Conservation (phyloP, 202 grass and related monocot species). For the Carex arenaria region DNA sequence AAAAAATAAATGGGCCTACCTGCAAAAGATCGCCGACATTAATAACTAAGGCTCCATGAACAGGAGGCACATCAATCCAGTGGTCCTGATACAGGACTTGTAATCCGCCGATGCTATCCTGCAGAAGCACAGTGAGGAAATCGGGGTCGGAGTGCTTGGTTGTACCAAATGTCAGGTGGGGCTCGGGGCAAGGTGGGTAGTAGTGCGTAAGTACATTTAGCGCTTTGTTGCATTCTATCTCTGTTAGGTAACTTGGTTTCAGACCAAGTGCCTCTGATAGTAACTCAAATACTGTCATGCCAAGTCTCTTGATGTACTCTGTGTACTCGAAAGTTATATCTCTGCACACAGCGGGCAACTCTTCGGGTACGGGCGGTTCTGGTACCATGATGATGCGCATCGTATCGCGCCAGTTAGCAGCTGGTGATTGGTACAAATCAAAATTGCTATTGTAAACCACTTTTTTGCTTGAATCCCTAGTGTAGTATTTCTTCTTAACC, state of each 20-base stretch:
- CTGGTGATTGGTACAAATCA: slow-evolving; percentile 30
- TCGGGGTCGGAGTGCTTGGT: slow-evolving; percentile 31
- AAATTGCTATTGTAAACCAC: slow-evolving; percentile 33
- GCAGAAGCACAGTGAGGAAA: slow-evolving; percentile 57
- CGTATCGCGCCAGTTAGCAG: slow-evolving; percentile 37
- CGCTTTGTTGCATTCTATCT: slow-evolving; percentile 29
- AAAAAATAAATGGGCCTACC: background rate
- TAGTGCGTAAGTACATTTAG: slow-evolving; percentile 28
- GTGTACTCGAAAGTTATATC: slow-evolving; percentile 15
- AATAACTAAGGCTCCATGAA: slow-evolving; percentile 41
- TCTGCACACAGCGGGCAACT: slow-evolving; percentile 34
- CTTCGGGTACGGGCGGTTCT: slow-evolving; percentile 20
- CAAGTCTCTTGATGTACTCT: background rate
- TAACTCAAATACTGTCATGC: slow-evolving; percentile 17
- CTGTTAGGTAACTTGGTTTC: background rate
- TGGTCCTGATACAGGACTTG: slow-evolving; percentile 27
- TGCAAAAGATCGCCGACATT: slow-evolving; percentile 60
- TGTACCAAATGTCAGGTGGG: slow-evolving; percentile 38
- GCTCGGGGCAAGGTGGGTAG: slow-evolving; percentile 62
- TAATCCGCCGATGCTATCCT: slow-evolving; percentile 44
- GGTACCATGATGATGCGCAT: slow-evolving; percentile 30
- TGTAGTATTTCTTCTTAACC: slow-evolving; percentile 28
- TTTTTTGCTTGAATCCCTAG: slow-evolving; percentile 20
- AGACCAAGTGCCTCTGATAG: slow-evolving; percentile 40
- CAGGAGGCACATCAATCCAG: slow-evolving; percentile 45